These are phyloP conservation scores for Mortierella sp. DNA, from an alignment of 371 early-diverging fungal genomes.

Conservation along the genomic window DNA sequence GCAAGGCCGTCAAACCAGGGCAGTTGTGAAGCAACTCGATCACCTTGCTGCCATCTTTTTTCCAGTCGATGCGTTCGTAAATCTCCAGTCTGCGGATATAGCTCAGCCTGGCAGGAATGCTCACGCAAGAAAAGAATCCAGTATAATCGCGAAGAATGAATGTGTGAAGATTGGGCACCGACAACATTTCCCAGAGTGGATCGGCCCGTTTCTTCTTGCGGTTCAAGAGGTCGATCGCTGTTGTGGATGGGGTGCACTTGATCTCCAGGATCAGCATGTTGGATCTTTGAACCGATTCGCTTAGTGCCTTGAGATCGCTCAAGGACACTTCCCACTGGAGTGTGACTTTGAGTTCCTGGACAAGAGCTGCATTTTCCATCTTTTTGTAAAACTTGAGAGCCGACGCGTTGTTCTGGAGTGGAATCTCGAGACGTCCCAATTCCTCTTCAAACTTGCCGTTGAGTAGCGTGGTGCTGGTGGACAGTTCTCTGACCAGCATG, in stretches of 20 bases:
- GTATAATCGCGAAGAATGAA: slow-evolving; percentile 15
- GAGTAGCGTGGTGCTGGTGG: neutral
- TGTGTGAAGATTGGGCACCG: slow-evolving; percentile 13
- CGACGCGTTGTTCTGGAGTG: neutral
- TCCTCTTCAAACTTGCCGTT: neutral
- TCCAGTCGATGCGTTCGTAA: slow-evolving; percentile 22
- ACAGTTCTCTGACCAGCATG: slow-evolving; percentile 10
- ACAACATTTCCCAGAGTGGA: slow-evolving; percentile 23
- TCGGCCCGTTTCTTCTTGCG: slow-evolving; percentile 19
- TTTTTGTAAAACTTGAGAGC: slow-evolving; percentile 16
- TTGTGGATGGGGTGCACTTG: slow-evolving; percentile 2
- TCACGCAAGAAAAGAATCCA: slow-evolving; percentile 16
- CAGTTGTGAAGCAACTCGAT: slow-evolving; percentile 15
- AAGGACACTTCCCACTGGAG: slow-evolving; percentile 11
- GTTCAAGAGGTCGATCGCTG: slow-evolving; percentile 1
- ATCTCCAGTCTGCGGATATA: slow-evolving; percentile 10
- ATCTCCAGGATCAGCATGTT: slow-evolving; percentile 9
- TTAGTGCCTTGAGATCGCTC: slow-evolving; percentile 19
- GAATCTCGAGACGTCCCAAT: neutral
- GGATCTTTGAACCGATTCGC: slow-evolving; percentile 12
- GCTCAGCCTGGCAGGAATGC: neutral
- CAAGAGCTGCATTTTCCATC: slow-evolving; percentile 8
- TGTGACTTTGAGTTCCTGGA: slow-evolving; percentile 22
- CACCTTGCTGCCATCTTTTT: slow-evolving; percentile 18
- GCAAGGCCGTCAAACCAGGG: slow-evolving; percentile 9